phyloP scores from a whole-genome alignment of 2,329 filamentous ascomycete species.

The Fusarium begoniae region DNA sequence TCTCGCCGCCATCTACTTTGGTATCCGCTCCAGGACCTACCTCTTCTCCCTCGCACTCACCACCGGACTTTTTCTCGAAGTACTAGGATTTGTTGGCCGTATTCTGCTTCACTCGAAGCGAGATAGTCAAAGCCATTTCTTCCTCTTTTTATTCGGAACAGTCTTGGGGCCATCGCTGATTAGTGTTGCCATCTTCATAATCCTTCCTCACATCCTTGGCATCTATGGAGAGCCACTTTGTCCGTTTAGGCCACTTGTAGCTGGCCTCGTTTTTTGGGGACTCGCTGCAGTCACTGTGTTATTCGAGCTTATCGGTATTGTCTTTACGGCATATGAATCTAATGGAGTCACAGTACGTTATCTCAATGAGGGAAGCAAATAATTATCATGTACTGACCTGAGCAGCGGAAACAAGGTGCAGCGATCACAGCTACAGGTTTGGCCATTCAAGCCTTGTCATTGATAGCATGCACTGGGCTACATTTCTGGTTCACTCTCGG shows the following conservation, averaged over 20 bases:
- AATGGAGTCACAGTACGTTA: conserved; percentile 48
- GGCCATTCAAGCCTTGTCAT: conserved; percentile 53
- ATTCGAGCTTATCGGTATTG: conserved; percentile 53
- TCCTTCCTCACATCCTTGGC: conserved; percentile 57
- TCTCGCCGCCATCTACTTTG: conserved; percentile 50
- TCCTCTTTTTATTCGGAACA: conserved; percentile 58
- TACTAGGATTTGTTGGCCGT: conserved; percentile 58
- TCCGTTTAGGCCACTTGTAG: conserved; percentile 47
- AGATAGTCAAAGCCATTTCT: conserved; percentile 50
- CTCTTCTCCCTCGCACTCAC: conserved; percentile 53
- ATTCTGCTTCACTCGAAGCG: conserved; percentile 51
- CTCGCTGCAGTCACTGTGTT: conserved; percentile 48
- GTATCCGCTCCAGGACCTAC: conserved; percentile 51
- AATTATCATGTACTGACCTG: conserved; percentile 4
- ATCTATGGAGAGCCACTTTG: conserved; percentile 57
- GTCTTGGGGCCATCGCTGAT: conserved; percentile 58
- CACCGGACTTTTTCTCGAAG: conserved; percentile 54
- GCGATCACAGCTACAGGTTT: conserved; percentile 56
- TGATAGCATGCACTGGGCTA: conserved; percentile 51
- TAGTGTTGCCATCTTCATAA: conserved; percentile 54
- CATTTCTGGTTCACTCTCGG: conserved; percentile 54
- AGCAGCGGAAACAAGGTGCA: conserved; percentile 46
- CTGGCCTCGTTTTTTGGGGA: conserved; percentile 47
- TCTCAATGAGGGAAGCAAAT: not conserved
- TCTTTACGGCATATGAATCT: conserved; percentile 51